phyloP scores from a whole-genome alignment of 2,329 filamentous ascomycete species.

The Dissoconium aciculare region DNA sequence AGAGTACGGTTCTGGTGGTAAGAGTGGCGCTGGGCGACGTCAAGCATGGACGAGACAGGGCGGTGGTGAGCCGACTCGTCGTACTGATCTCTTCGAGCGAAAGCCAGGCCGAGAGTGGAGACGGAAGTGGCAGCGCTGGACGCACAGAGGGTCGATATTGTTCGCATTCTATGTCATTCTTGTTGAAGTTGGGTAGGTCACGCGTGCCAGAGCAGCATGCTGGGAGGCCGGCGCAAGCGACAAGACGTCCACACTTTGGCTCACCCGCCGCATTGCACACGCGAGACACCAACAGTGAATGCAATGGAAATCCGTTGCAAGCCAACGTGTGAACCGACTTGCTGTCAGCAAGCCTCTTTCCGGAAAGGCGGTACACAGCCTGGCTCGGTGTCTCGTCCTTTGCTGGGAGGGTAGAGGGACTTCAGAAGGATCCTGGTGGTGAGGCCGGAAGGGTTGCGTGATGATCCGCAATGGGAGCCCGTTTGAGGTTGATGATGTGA shows the following conservation, averaged over 20 bases:
- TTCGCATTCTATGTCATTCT: conserved; percentile 6
- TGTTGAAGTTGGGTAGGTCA: not conserved
- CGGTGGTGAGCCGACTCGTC: conserved; percentile 21
- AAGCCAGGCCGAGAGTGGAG: conserved; percentile 38
- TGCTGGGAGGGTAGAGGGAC: too few relatives aligned
- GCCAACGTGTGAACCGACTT: too few relatives aligned
- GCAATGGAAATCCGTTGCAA: too few relatives aligned
- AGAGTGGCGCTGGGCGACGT: not conserved
- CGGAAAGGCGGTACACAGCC: too few relatives aligned
- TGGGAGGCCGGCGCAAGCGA: not conserved
- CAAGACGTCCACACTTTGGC: not conserved
- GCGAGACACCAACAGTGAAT: too few relatives aligned
- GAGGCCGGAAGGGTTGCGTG: too few relatives aligned
- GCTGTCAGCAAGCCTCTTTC: too few relatives aligned
- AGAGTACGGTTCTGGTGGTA: not conserved
- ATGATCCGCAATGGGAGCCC: too few relatives aligned
- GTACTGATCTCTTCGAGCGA: conserved; percentile 12
- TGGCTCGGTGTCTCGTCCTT: too few relatives aligned
- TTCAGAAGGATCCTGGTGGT: too few relatives aligned
- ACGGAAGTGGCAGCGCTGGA: conserved; percentile 45
- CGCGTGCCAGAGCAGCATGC: conserved; percentile 1
- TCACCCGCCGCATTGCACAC: not conserved
- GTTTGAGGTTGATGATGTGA: too few relatives aligned
- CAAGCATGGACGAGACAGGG: conserved; percentile 7
- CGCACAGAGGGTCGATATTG: conserved; percentile 37